A percentile compares a stretch with the other conserved stretches of the same genome.
phyloP scores from a whole-genome alignment of 768 basidiomycete genomes.

The Amanita pallidorosea region DNA sequence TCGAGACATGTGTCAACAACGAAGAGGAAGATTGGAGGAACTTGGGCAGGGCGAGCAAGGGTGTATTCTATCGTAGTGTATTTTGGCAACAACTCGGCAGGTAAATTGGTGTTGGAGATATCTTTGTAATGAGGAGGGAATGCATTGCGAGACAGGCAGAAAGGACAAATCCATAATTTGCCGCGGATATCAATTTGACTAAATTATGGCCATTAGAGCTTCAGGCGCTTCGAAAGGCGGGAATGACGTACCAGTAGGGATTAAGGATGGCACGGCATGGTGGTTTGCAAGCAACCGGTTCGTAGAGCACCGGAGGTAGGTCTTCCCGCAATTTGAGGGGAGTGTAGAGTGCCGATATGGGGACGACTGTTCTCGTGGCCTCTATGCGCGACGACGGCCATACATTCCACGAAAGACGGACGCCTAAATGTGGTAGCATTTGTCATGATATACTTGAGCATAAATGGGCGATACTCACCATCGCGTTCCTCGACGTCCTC shows the following conservation, averaged over 20 bases:
- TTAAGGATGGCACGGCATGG: conserved; percentile 97
- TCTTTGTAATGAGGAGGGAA: conserved; percentile 99
- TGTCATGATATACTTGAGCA: neutral
- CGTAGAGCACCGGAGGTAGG: conserved; percentile 91
- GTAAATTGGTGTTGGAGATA: conserved; percentile 93
- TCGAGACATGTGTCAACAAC: conserved; percentile 96
- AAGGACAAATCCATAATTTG: conserved; percentile 99
- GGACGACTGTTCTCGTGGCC: conserved; percentile 94
- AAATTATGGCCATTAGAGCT: conserved; percentile 11
- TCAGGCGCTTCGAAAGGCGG: conserved; percentile 4
- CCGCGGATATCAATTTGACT: conserved; percentile 98
- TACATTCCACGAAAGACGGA: conserved; percentile 96
- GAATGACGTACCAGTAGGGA: conserved; percentile 74
- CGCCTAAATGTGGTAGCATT: conserved; percentile 37
- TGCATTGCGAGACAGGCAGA: conserved; percentile 92
- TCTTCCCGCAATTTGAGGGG: conserved; percentile 92
- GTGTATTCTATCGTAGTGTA: conserved; percentile 99
- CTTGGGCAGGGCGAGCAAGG: conserved; percentile 80
- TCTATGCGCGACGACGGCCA: conserved; percentile 98
- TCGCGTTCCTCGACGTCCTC: conserved; percentile 98
- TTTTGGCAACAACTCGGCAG: conserved; percentile 91
- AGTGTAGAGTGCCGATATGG: conserved; percentile 95
- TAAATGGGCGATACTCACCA: conserved; percentile 38
- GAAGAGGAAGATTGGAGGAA: conserved; percentile 94
- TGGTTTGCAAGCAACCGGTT: conserved; percentile 97